Conservation (phyloP, 441 rosid species). For the Jatropha podagrica region DNA sequence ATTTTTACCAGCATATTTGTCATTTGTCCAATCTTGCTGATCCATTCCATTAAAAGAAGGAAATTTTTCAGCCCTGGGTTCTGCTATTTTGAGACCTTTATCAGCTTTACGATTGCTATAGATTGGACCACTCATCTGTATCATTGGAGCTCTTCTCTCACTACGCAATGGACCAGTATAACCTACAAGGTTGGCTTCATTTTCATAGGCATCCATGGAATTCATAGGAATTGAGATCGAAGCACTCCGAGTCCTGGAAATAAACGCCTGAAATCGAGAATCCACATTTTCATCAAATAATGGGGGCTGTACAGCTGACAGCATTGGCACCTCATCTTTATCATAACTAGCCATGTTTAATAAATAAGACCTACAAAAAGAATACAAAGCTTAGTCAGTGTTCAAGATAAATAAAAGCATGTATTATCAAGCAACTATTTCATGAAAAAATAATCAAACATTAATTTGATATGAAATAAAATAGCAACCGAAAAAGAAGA, state of each 20-base stretch:
- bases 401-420: background rate
- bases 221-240: slow-evolving; percentile 57
- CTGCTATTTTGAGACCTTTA: slow-evolving; percentile 25
- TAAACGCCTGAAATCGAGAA: slow-evolving; percentile 33
- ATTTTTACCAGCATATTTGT: slow-evolving; percentile 47
- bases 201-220: slow-evolving; percentile 43
- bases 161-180: slow-evolving; percentile 79
- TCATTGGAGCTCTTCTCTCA: slow-evolving; percentile 46
- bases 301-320: slow-evolving; percentile 37
- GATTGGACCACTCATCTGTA: slow-evolving; percentile 79
- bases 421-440: background rate
- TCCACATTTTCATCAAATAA: slow-evolving; percentile 30
- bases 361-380: slow-evolving; percentile 26
- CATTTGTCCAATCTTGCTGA: slow-evolving; percentile 37
- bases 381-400: background rate
- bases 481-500: background rate
- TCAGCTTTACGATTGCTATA: slow-evolving; percentile 41
- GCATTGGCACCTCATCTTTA: slow-evolving; percentile 71
- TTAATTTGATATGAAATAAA: background rate
- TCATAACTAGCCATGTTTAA: slow-evolving; percentile 47
- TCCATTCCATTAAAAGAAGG: slow-evolving; percentile 50
- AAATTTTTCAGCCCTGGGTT: slow-evolving; percentile 41
- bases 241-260: slow-evolving; percentile 51
- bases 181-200: slow-evolving; percentile 42
- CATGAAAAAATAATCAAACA: background rate